These are phyloP conservation scores for Brasenia schreberi DNA, from an alignment of 164 flowering plant species.

Conservation along the genomic window DNA sequence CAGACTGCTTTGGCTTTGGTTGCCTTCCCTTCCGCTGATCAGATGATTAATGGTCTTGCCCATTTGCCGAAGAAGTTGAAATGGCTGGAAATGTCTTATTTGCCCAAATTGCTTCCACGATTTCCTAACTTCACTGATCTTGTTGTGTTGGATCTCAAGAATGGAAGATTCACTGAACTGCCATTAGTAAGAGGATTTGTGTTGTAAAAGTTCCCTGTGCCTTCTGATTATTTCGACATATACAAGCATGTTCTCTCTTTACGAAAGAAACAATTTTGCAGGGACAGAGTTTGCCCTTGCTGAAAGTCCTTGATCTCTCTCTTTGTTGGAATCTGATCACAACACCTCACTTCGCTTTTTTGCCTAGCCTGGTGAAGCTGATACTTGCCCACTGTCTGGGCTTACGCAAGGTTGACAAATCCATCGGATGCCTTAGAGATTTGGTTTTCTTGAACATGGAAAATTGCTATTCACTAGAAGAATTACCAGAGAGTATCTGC, in stretches of 20 bases:
- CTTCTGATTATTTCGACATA: not conserved
- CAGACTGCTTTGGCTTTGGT: not conserved
- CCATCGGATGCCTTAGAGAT: not conserved
- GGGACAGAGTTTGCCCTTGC: not conserved
- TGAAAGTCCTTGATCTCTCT: not conserved
- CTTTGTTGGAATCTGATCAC: not conserved
- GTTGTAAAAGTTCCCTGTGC: not conserved
- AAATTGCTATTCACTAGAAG: not conserved
- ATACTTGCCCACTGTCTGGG: not conserved
- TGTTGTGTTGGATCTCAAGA: not conserved
- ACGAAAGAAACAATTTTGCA: not conserved
- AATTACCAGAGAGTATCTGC: not conserved
- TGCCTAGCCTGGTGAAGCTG: not conserved
- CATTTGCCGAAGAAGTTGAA: not conserved
- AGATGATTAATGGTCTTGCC: not conserved
- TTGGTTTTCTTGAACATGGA: not conserved
- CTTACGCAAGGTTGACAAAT: not conserved
- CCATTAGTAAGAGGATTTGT: not conserved
- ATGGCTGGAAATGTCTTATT: not conserved
- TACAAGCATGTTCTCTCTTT: not conserved
- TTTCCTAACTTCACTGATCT: not conserved
- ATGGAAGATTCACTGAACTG: not conserved
- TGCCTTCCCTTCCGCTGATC: too few relatives aligned
- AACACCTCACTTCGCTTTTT: not conserved
- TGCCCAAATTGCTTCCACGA: not conserved